phyloP scores from a whole-genome alignment of 257 asterid genomes.

The Prunella vulgaris region DNA sequence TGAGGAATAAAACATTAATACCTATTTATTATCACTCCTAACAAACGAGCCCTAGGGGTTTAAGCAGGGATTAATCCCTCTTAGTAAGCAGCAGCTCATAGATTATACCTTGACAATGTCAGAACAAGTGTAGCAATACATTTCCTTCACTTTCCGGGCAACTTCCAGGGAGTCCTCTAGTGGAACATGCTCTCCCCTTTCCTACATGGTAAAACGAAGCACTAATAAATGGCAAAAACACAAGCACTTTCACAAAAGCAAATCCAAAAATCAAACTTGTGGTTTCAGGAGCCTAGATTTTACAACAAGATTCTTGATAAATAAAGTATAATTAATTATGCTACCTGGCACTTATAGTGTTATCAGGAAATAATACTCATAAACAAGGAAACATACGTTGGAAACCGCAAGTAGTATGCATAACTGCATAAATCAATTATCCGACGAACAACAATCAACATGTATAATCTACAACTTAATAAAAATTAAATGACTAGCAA shows the following conservation, averaged over 20 bases:
- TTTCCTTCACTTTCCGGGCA: conserved; percentile 87
- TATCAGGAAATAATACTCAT: not conserved
- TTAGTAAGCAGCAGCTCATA: conserved; percentile 13
- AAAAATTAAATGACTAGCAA: too few species aligned
- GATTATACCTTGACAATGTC: conserved; percentile 86
- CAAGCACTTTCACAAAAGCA: not conserved
- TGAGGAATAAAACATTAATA: too few species aligned
- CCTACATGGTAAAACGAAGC: conserved; percentile 47
- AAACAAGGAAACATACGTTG: too few species aligned
- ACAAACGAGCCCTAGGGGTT: too few species aligned
- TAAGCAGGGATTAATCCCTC: not conserved
- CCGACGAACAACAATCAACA: too few species aligned
- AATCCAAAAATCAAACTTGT: not conserved
- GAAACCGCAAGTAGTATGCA: too few species aligned
- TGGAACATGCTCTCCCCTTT: conserved; percentile 95
- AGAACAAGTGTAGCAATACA: conserved; percentile 92
- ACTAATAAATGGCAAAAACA: conserved; percentile 11
- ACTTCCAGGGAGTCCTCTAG: conserved; percentile 93
- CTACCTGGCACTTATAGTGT: not conserved
- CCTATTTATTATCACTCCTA: too few species aligned
- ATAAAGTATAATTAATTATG: not conserved
- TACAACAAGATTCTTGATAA: not conserved
- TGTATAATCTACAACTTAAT: too few species aligned
- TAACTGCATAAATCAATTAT: too few species aligned
- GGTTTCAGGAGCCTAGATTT: conserved; percentile 8